These are phyloP conservation scores for Clavispora fructus DNA, from an alignment of 805 yeast species.

Conservation along the genomic window DNA sequence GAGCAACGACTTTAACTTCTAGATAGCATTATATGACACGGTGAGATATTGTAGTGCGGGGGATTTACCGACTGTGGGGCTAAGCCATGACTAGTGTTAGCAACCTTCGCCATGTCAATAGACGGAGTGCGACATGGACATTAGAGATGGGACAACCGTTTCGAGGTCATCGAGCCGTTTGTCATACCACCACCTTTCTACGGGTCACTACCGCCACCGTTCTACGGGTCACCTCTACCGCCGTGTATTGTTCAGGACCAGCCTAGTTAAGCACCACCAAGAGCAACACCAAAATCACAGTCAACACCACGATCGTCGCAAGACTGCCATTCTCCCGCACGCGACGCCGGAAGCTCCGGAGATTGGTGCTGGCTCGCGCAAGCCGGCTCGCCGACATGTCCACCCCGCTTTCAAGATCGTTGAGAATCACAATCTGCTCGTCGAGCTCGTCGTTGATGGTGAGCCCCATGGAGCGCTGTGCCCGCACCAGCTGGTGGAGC, in stretches of 20 bases:
- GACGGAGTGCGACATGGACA: too few species aligned
- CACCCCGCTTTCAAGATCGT: constrained; percentile 39
- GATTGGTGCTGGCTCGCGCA: constrained; percentile 25
- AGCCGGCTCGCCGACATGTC: constrained; percentile 28
- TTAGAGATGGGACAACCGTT: too few species aligned
- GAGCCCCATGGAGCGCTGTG: constrained; percentile 37
- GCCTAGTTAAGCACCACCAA: constrained; percentile 36
- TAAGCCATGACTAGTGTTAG: too few species aligned
- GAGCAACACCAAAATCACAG: constrained; percentile 34
- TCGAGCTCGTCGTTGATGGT: constrained; percentile 36
- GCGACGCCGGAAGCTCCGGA: constrained; percentile 27
- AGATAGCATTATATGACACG: too few species aligned
- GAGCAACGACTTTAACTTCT: constrained; percentile 41
- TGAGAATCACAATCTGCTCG: constrained; percentile 35
- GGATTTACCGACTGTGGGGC: too few species aligned
- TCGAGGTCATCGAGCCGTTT: too few species aligned
- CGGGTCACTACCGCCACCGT: too few species aligned
- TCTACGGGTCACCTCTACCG: too few species aligned
- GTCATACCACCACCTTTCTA: too few species aligned
- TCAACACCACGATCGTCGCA: constrained; percentile 36
- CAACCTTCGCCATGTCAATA: too few species aligned
- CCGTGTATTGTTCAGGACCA: background rate
- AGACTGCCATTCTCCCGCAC: constrained; percentile 40
- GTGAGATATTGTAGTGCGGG: too few species aligned
- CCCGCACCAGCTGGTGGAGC: constrained; percentile 28